Base-by-base conservation (phyloP, 1,139 yeast species). In the Ashbya aceris region DNA sequence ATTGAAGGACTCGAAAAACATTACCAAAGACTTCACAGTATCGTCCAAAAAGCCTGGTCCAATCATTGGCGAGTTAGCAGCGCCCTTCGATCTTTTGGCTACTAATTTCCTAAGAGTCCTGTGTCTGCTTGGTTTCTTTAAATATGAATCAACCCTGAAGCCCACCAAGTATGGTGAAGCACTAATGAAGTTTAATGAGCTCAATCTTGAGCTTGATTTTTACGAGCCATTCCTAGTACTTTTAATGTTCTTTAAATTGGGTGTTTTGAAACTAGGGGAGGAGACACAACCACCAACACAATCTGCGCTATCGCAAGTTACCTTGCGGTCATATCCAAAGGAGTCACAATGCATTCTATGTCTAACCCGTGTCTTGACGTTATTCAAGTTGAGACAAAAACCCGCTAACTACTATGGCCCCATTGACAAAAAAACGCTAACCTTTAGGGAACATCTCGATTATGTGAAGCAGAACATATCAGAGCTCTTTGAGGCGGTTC, bases 391-490 rank as follows among this genome's bases (percentile, higher is more conserved):
- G 34, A 68, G 73, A 14, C 76, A 78, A 49, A 67, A 62, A 20
- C 79, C 83, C 4, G 71, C 74, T 30, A 77, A 77, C 48, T 74
- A 79, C 56, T 75, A 76, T 45, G 91, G 91, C 0, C 89, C 91
- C 4, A 67, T 83, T 35, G 81, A 84, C 20, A 71, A 82, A 47
- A 70, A 73, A 41, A 67, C 83, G 30, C 65, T 82, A 43, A 70
- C 75, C 35, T 83, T 82, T 58, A 74, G 91, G 56, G 80, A 87
- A 11, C 78, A 79, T 45, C 61, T 81, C 40, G 71, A 77, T 45
- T 74, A 75, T 41, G 64, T 83, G 39, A 70, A 71, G 30, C 63
- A 62, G 13, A 70, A 71, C 39, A 60, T 79, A 36, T 72, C 77
- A 44, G 78, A 78, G 50, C 63, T 79, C 10, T 60, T 79, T 34